These are phyloP conservation scores for Lactifluus echinatus DNA, from an alignment of 768 basidiomycete genomes.

Conservation along the genomic window DNA sequence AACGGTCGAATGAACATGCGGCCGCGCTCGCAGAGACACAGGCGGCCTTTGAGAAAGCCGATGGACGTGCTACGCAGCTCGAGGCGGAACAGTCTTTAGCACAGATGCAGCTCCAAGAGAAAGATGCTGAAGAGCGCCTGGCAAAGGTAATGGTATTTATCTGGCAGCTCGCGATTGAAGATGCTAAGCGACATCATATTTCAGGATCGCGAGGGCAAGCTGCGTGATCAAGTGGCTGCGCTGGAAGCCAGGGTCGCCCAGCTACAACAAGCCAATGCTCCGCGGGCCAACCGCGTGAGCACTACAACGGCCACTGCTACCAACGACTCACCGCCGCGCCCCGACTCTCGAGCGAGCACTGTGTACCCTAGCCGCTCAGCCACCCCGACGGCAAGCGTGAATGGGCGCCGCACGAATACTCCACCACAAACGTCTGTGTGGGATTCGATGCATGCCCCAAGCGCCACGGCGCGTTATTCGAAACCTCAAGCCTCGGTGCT, in stretches of 20 bases:
- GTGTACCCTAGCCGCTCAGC: constrained; percentile 44
- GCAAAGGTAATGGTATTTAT: constrained; percentile 43
- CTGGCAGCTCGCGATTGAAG: not conserved
- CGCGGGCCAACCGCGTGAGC: constrained; percentile 31
- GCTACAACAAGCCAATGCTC: constrained; percentile 53
- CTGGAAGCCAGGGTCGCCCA: constrained; percentile 53
- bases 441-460: constrained; percentile 59
- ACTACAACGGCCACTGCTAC: not conserved
- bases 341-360: constrained; percentile 70
- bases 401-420: constrained; percentile 36
- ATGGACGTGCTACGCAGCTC: constrained; percentile 54
- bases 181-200: not conserved
- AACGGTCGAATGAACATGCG: constrained; percentile 63
- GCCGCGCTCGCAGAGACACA: constrained; percentile 49
- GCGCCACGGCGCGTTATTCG: constrained; percentile 10
- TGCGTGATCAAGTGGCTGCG: constrained; percentile 54
- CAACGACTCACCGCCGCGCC: constrained; percentile 43
- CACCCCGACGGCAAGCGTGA: constrained; percentile 38
- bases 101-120: constrained; percentile 68
- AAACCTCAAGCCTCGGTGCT: constrained; percentile 1
- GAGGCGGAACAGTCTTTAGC: constrained; percentile 62
- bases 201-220: constrained; percentile 64
- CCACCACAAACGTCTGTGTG: constrained; percentile 54
- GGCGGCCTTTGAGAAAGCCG: constrained; percentile 57
- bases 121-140: constrained; percentile 60